Conservation (phyloP, 1,284 basidiomycete species). For the Puccinia hordei region DNA sequence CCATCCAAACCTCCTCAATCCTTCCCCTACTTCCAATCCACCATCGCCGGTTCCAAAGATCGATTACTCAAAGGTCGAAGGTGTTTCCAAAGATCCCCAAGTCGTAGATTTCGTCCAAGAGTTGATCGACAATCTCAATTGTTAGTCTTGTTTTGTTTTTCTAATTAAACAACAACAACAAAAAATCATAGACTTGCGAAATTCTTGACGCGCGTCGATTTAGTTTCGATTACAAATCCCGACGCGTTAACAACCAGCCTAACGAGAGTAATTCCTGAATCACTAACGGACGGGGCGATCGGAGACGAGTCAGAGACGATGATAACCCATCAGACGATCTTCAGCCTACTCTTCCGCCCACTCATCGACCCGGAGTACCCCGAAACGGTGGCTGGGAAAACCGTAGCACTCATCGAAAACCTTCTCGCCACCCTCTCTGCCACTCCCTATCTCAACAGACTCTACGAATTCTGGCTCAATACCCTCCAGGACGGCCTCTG, state of each 20-base stretch:
- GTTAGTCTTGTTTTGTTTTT: neutral
- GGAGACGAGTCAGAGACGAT: neutral
- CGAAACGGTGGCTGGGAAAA: neutral
- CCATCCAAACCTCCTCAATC: neutral
- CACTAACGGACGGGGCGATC: neutral
- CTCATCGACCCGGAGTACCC: neutral
- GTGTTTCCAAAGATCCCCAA: neutral
- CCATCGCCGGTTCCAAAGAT: neutral
- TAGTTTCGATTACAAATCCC: conserved; percentile 19
- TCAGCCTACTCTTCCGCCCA: neutral
- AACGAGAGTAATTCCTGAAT: neutral
- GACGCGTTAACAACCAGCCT: neutral
- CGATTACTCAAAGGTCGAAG: neutral
- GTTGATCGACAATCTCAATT: conserved; percentile 21
- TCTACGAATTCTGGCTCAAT: neutral
- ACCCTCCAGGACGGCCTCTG: conserved; percentile 6
- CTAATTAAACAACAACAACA: no score
- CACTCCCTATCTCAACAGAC: neutral
- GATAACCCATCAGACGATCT: conserved; percentile 20
- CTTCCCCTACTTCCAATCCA: neutral
- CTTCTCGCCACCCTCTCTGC: neutral
- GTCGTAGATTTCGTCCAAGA: conserved; percentile 25
- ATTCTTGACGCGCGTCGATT: no score
- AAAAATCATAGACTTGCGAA: no score
- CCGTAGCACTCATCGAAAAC: neutral